Evolutionary conservation across 2,329 filamentous ascomycete genomes (phyloP).

Genomic region (Drechslera avenae): DNA sequence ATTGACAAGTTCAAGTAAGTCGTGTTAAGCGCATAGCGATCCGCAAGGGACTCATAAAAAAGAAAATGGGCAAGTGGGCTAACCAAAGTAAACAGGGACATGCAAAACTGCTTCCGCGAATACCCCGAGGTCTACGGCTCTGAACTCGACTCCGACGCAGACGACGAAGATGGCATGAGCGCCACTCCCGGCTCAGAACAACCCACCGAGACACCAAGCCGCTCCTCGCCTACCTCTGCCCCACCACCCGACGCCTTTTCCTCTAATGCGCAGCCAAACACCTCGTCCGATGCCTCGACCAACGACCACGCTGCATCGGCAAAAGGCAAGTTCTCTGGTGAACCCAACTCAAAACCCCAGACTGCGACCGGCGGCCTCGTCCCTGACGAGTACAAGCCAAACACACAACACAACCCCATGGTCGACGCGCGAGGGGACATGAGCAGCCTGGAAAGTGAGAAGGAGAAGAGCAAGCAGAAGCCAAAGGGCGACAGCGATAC

Average conservation of each 20-base stretch:
- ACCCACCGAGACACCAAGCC: conserved; percentile 7
- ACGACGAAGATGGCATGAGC: conserved; percentile 63
- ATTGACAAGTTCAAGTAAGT: conserved; percentile 96
- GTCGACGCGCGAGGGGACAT: conserved; percentile 12
- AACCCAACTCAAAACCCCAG: conserved; percentile 16
- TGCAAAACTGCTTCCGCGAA: conserved; percentile 95
- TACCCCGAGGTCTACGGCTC: conserved; percentile 93
- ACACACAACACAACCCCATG: conserved; percentile 12
- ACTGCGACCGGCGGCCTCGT: conserved; percentile 22
- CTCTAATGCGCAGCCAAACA: neutral
- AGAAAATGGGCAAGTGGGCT: neutral
- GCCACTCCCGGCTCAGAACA: conserved; percentile 18
- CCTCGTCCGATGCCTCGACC: conserved; percentile 6
- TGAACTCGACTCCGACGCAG: conserved; percentile 80
- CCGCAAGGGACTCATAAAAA: neutral
- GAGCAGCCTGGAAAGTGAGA: conserved; percentile 13
- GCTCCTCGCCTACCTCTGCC: conserved; percentile 1
- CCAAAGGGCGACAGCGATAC: conserved; percentile 1
- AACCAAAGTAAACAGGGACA: conserved; percentile 64
- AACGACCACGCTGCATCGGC: conserved; percentile 9
- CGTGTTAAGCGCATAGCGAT: neutral
- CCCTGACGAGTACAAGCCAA: conserved; percentile 26
- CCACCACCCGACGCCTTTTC: neutral
- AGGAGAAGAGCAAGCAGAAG: conserved; percentile 14
- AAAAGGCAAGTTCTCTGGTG: conserved; percentile 10